A percentile compares a stretch with the other conserved stretches of the same genome.
phyloP scores from a whole-genome alignment of 148 eudicot genomes.

The Linanthus parryae region DNA sequence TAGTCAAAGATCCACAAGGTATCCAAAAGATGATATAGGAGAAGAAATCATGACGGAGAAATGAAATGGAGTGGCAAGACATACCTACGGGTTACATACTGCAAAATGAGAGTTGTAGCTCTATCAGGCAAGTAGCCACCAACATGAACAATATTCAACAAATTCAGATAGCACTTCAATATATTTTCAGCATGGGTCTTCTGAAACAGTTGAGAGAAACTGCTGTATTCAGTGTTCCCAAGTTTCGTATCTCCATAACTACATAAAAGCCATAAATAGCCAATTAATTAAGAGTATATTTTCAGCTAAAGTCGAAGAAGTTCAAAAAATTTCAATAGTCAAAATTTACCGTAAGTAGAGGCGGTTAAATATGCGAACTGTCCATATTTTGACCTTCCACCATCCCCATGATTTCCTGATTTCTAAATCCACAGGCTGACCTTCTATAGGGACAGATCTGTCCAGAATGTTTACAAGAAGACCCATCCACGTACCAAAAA shows the following conservation, averaged over 20 bases:
- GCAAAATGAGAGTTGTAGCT: constrained; percentile 89
- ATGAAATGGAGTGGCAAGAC: constrained; percentile 5
- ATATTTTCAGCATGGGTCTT: constrained; percentile 89
- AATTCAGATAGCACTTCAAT: constrained; percentile 90
- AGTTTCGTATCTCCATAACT: constrained; percentile 92
- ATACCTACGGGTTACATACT: constrained; percentile 89
- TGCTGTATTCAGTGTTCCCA: constrained; percentile 89
- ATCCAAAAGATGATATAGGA: too few species aligned
- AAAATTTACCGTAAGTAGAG: constrained; percentile 70
- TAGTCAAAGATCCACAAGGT: too few species aligned
- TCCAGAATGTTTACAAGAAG: constrained; percentile 82
- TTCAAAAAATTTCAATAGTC: constrained; percentile 7
- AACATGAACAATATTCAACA: constrained; percentile 75
- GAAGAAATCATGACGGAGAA: background rate
- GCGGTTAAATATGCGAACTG: constrained; percentile 93
- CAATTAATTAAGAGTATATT: background rate
- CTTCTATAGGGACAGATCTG: constrained; percentile 96
- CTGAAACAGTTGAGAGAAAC: constrained; percentile 91
- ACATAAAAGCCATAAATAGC: constrained; percentile 3
- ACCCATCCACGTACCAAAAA: constrained; percentile 96
- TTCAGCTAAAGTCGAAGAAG: background rate
- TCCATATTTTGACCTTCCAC: constrained; percentile 99
- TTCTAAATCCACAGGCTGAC: constrained; percentile 88
- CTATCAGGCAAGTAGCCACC: constrained; percentile 98
- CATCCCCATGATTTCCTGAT: constrained; percentile 97